These are phyloP conservation scores for Achlya hypogyna DNA, from an alignment of 352 stramenopile genomes.

Conservation along the genomic window DNA sequence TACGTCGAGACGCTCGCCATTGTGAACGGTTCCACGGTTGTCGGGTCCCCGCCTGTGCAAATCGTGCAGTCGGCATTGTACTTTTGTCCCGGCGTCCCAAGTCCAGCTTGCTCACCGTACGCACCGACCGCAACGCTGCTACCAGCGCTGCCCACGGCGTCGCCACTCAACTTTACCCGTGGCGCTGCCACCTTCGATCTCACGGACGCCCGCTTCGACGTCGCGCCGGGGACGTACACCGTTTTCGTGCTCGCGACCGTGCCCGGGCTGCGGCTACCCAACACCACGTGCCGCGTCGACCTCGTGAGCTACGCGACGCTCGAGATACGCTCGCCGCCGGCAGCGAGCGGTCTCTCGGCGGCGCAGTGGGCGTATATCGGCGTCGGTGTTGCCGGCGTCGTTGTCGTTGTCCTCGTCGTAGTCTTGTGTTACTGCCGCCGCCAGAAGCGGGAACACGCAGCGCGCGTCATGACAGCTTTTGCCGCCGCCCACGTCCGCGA, in stretches of 20 bases:
- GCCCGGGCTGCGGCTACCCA: constrained; percentile 1
- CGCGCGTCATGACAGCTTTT: not conserved
- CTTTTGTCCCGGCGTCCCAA: not conserved
- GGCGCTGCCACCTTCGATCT: not conserved
- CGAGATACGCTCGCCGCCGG: not conserved
- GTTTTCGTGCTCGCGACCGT: not conserved
- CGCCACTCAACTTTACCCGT: not conserved
- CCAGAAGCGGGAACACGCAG: not conserved
- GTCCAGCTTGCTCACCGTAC: not conserved
- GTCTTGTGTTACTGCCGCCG: not conserved
- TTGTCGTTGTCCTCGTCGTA: not conserved
- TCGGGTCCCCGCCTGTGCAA: not conserved
- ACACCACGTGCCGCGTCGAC: not conserved
- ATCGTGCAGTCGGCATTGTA: constrained; percentile 7
- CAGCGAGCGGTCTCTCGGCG: not conserved
- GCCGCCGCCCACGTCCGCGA: not conserved
- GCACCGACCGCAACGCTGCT: not conserved
- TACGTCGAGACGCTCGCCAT: not conserved
- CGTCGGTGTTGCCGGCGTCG: not conserved
- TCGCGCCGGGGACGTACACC: not conserved
- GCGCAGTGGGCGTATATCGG: not conserved
- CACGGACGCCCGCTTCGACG: not conserved
- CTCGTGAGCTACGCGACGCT: constrained; percentile 1
- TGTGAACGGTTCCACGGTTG: not conserved
- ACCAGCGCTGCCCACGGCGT: not conserved